Evolutionary conservation across 2,329 filamentous ascomycete species (phyloP).

Genomic region (Aquanectria penicillioides): DNA sequence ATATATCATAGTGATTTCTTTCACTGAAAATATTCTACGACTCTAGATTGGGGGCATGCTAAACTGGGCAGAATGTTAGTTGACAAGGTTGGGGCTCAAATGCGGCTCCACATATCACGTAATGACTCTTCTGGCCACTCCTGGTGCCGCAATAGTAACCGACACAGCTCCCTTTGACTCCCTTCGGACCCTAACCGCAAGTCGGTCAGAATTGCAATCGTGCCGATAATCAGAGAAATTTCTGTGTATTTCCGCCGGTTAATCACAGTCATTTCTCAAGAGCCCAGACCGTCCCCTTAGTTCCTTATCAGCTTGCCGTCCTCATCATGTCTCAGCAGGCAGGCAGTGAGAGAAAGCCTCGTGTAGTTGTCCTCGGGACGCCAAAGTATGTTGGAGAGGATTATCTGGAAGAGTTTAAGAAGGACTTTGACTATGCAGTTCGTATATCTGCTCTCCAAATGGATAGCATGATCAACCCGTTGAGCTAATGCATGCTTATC

Average conservation of each 20-base stretch:
- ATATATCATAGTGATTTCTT: too few species aligned
- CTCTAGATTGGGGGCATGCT: too few species aligned
- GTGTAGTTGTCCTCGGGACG: slow-evolving; percentile 53
- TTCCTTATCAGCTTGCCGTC: not conserved
- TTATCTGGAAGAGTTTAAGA: slow-evolving; percentile 51
- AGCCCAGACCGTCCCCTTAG: too few species aligned
- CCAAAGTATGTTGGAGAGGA: slow-evolving; percentile 51
- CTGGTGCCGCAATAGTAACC: too few species aligned
- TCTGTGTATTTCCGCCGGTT: too few species aligned
- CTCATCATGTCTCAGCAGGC: slow-evolving; percentile 10
- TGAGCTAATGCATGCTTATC: not conserved
- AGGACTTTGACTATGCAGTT: slow-evolving; percentile 52
- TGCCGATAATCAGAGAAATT: too few species aligned
- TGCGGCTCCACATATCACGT: slow-evolving; percentile 1
- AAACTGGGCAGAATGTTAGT: too few species aligned
- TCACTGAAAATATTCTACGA: too few species aligned
- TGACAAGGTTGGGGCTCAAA: not conserved
- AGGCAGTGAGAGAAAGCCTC: slow-evolving; percentile 43
- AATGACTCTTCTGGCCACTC: not conserved
- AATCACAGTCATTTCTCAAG: too few species aligned
- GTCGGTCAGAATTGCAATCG: too few species aligned
- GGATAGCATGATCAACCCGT: not conserved
- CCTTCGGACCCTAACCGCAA: too few species aligned
- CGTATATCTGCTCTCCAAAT: not conserved
- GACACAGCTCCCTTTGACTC: too few species aligned